Evolutionary conservation across 2,329 filamentous ascomycete genomes (phyloP).

Genomic region (Colletotrichum simmondsii): DNA sequence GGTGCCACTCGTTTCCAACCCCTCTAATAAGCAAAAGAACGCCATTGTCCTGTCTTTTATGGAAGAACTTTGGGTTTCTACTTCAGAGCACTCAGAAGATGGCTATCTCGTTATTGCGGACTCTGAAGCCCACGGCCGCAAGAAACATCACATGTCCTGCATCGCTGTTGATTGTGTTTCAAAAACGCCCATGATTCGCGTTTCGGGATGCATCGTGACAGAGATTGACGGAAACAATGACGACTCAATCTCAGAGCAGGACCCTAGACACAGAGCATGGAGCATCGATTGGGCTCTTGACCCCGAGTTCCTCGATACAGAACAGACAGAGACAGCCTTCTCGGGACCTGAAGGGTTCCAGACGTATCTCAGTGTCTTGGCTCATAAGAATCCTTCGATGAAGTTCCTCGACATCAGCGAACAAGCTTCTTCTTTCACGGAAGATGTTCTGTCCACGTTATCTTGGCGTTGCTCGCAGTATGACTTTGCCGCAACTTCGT

Average conservation of each 20-base stretch:
- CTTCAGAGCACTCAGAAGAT: neutral
- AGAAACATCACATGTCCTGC: neutral
- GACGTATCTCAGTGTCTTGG: constrained; percentile 4
- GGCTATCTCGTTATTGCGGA: constrained; percentile 22
- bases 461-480: constrained; percentile 22
- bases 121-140: neutral
- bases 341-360: neutral
- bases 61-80: constrained; percentile 25
- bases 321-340: neutral
- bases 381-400: constrained; percentile 44
- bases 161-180: neutral
- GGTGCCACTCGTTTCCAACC: neutral
- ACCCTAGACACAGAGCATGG: constrained; percentile 7
- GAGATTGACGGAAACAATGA: constrained; percentile 9
- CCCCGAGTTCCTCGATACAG: neutral
- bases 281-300: neutral
- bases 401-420: constrained; percentile 49
- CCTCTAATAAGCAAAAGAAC: neutral
- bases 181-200: neutral
- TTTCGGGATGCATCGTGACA: constrained; percentile 16
- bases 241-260: neutral
- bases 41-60: constrained; percentile 14
- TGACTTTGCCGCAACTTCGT: constrained; percentile 37
- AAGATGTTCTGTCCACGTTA: constrained; percentile 36
- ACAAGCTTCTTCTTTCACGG: constrained; percentile 44